Evolutionary conservation across 2,329 filamentous ascomycete species (phyloP).

Genomic region (Xylariales sp.): DNA sequence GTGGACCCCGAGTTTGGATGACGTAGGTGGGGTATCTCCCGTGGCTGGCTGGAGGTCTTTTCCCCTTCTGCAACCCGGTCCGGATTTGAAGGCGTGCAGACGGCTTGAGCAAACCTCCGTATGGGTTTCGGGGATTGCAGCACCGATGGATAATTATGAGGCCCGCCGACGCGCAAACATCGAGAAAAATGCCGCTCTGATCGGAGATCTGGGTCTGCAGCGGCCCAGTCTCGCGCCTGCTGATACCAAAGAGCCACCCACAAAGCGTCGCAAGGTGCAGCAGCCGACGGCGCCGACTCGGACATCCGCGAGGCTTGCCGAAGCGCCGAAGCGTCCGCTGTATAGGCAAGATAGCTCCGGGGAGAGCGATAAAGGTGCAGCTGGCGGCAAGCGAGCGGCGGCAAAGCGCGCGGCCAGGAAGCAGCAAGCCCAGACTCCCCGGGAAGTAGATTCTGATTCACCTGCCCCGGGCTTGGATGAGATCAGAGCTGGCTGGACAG

Average conservation of each 20-base stretch:
- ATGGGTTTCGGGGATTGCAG: too few relatives aligned
- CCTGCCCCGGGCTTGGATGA: constrained; percentile 12
- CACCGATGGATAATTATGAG: constrained; percentile 37
- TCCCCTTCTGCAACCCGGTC: too few relatives aligned
- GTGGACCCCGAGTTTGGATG: too few relatives aligned
- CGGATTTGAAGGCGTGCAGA: too few relatives aligned
- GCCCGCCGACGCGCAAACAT: constrained; percentile 41
- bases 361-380: too few relatives aligned
- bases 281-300: constrained; percentile 38
- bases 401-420: not conserved
- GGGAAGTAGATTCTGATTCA: not conserved
- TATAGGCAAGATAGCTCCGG: too few relatives aligned
- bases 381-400: constrained; percentile 3
- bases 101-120: too few relatives aligned
- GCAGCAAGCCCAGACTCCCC: not conserved
- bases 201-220: constrained; percentile 41
- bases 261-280: constrained; percentile 35
- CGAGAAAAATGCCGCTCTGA: constrained; percentile 40
- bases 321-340: constrained; percentile 23
- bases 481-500: constrained; percentile 33
- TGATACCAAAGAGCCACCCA: constrained; percentile 14
- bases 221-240: constrained; percentile 11
- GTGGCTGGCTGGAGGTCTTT: too few relatives aligned
- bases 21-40: too few relatives aligned
- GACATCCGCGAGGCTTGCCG: constrained; percentile 43